Base-by-base conservation (phyloP, 148 eudicot genomes). In the Fagopyrum homotropicum region DNA sequence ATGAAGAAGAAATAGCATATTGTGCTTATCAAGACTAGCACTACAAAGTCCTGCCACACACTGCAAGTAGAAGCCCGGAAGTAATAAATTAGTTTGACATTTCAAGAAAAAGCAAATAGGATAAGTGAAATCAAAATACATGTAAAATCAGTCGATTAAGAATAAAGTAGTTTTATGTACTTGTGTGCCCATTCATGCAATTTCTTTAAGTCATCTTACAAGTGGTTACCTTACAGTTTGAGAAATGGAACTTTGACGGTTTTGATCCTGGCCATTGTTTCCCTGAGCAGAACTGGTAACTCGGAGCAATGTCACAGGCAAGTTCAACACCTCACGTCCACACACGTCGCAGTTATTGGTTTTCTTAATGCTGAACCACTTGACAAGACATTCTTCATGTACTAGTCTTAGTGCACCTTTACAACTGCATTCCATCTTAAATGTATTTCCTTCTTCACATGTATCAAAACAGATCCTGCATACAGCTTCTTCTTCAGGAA, bases 371-470 rank as follows among this genome's bases (percentile, higher is more conserved):
- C 93, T 86, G 85, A 91, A 91, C 98, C 98, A 93, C 75, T 88
- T 89, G 29, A 91, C 76, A 40, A 94, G 93, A 83, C 98, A 94
- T 64, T 86, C 91, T 84, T 90, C 87, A 77, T 94, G 98, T 73
- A 91, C 81, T 35, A 94, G 89, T 75, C 84, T 87, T 8, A 94
- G 97, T 49, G 88, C 98, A 79, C 98, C 98, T 88, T 91, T 94
- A 84, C 98, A 94, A 80, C 89, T 85, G 85, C 98, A 94, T 79
- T 91, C 98, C 98, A 94, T 86, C 81, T 88, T 91, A n/a, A 94
- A 82, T 46, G 89, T 91, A 77, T 91, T 88, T 73, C 89, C 88
- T 86, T 87, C 98, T 49, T 91, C 98, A 84, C 96, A 91, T 14
- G 75, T 76, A 51, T 91, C 98, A 30, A 84, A 79, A 82, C 98